A percentile compares a stretch with the other conserved stretches of the same genome.
phyloP scores from a whole-genome alignment of 2,329 filamentous ascomycete species.

The Fusarium nematophilum region DNA sequence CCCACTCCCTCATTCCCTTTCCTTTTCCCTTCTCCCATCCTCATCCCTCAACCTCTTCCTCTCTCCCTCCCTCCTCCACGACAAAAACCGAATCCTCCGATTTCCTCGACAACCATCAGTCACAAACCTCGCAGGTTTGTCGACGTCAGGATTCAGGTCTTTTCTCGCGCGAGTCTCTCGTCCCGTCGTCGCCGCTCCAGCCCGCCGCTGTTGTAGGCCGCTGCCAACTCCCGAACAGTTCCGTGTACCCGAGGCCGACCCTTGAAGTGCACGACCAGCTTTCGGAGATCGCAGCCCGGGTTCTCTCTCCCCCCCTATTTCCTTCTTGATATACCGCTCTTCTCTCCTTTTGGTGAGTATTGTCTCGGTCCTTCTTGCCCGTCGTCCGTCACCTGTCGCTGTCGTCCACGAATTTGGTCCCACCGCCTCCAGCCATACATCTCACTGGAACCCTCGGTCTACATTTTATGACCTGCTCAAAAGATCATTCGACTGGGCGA shows the following conservation, averaged over 20 bases:
- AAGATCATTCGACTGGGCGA: too few relatives aligned
- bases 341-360: conserved; percentile 38
- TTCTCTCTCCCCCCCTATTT: conserved; percentile 23
- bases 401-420: not conserved
- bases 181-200: conserved; percentile 44
- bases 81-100: conserved; percentile 53
- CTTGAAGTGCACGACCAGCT: conserved; percentile 29
- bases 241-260: conserved; percentile 16
- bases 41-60: conserved; percentile 34
- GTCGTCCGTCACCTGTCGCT: not conserved
- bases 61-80: conserved; percentile 41
- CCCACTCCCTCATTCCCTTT: conserved; percentile 33
- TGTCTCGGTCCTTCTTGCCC: not conserved
- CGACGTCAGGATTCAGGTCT: conserved; percentile 47
- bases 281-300: conserved; percentile 32
- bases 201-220: conserved; percentile 42
- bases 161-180: conserved; percentile 47
- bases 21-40: conserved; percentile 33
- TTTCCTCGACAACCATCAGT: conserved; percentile 48
- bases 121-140: conserved; percentile 48
- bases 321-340: conserved; percentile 25
- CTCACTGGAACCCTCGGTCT: not conserved
- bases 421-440: not conserved
- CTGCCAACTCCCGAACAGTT: conserved; percentile 34
- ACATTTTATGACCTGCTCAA: too few relatives aligned